Base-by-base conservation (phyloP, 257 asterid species). In the Nicotiana tabacum region DNA sequence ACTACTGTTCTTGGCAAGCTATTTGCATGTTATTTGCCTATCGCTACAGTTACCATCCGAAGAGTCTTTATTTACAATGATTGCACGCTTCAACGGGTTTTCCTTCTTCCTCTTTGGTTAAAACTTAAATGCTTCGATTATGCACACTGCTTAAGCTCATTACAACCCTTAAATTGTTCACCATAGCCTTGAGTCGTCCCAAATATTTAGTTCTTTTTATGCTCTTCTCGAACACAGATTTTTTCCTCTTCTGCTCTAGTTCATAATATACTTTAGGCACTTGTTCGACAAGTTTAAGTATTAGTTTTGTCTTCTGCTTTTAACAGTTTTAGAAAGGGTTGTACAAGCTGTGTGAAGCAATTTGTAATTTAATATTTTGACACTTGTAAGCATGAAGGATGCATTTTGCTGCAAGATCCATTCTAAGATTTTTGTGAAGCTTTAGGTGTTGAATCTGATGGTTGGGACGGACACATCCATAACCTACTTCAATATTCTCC, bases 321-420 rank as follows among this genome's bases (percentile, higher is more conserved):
- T 21, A 3, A 24, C 80, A 91, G 96, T 62, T 92, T 94, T 82
- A 86, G 83, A 83, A 83, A 69, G 27, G 91, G 88, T 70, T 89
- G 91, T 85, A 82, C 87, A 33, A 61, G 60, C 72, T 77, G 7
- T 32, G 93, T 94, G 84, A 93, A 89, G 87, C 88, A 87, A 27
- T 93, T 90, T 89, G 84, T 94, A 56, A 33, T 90, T 66, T 85
- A 85, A 65, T 93, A 94, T 60, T 94, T 90, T 43, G 82, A 93
- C 33, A 89, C 84, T 4, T 90, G 95, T 32, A 90, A 83, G 79
- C 53, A 55, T 55, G 93, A 93, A 64, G 96, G 95, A 35, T 91
- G 80, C 21, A 24, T 60, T 9, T 76, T 92, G 89, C 33, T 91
- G 74, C 88, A 69, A 80, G 97, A 93, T 86, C 94, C 97, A n/a